These are phyloP conservation scores for Asterochloris erici DNA, from an alignment of 139 green algal genomes.

Conservation along the genomic window DNA sequence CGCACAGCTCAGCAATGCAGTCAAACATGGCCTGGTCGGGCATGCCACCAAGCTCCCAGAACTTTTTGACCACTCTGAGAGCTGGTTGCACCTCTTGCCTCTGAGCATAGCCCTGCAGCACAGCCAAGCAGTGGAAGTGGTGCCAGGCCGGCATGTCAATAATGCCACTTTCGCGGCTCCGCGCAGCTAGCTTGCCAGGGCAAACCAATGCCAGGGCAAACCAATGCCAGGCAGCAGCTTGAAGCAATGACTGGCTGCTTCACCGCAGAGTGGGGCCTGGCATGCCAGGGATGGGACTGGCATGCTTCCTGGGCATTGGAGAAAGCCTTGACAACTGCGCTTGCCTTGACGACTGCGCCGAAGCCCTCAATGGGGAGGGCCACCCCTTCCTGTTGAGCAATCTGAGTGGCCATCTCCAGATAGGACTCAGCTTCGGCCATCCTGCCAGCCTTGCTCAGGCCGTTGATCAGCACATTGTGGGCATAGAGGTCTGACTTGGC, in stretches of 20 bases:
- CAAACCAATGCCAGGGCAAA: not conserved
- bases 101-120: conserved; percentile 46
- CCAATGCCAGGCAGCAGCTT: not conserved
- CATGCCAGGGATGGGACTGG: not conserved
- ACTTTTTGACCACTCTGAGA: conserved; percentile 39
- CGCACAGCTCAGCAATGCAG: conserved; percentile 36
- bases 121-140: conserved; percentile 19
- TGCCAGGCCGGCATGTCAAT: not conserved
- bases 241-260: not conserved
- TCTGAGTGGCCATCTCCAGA: conserved; percentile 9
- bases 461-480: conserved; percentile 47
- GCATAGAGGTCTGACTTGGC: conserved; percentile 39
- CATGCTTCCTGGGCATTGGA: not conserved
- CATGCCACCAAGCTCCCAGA: conserved; percentile 45
- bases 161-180: too few species aligned
- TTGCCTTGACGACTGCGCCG: conserved; percentile 35
- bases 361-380: conserved; percentile 39
- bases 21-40: conserved; percentile 59
- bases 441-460: conserved; percentile 37
- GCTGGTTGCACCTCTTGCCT: conserved; percentile 24
- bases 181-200: not conserved
- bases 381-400: not conserved
- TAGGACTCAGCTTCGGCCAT: conserved; percentile 51
- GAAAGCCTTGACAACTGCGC: not conserved
- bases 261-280: not conserved